phyloP scores from a whole-genome alignment of 179 eudicot genomes.

The Beta corolliflora region DNA sequence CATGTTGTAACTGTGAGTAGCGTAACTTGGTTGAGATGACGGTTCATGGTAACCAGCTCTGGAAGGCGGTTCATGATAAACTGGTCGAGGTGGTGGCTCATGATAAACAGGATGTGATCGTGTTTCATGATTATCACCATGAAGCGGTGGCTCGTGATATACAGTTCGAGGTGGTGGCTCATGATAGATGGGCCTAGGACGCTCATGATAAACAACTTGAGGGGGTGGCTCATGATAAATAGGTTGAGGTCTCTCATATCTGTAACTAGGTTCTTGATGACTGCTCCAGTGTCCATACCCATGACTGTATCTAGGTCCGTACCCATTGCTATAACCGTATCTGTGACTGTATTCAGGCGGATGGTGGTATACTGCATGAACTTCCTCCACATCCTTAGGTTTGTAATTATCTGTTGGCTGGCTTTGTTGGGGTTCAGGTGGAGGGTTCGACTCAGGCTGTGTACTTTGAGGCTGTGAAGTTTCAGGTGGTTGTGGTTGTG shows the following conservation, averaged over 20 bases:
- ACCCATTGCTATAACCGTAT: conserved; percentile 30
- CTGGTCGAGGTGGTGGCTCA: conserved; percentile 16
- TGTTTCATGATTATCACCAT: conserved; percentile 18
- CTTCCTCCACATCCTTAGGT: conserved; percentile 55
- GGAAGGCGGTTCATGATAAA: conserved; percentile 28
- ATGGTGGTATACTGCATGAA: conserved; percentile 54
- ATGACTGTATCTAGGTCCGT: conserved; percentile 31
- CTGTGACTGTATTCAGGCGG: conserved; percentile 49
- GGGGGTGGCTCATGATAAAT: conserved; percentile 14
- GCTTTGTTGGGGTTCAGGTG: conserved; percentile 39
- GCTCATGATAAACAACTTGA: conserved; percentile 14
- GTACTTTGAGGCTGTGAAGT: conserved; percentile 34
- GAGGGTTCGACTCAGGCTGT: conserved; percentile 32
- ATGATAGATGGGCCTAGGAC: conserved; percentile 29
- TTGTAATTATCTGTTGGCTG: conserved; percentile 36
- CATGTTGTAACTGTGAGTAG: conserved; percentile 52
- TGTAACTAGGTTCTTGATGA: conserved; percentile 35
- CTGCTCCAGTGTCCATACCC: conserved; percentile 30
- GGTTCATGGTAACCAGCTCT: conserved; percentile 31
- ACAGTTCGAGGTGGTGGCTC: conserved; percentile 18
- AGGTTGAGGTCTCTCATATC: conserved; percentile 29
- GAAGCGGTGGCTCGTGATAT: conserved; percentile 28
- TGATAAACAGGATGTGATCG: conserved; percentile 13
- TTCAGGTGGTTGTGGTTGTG: conserved; percentile 36
- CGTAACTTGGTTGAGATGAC: conserved; percentile 35